These are phyloP conservation scores for Rhizopogon sp. DNA, from an alignment of 768 basidiomycete genomes.

Conservation along the genomic window DNA sequence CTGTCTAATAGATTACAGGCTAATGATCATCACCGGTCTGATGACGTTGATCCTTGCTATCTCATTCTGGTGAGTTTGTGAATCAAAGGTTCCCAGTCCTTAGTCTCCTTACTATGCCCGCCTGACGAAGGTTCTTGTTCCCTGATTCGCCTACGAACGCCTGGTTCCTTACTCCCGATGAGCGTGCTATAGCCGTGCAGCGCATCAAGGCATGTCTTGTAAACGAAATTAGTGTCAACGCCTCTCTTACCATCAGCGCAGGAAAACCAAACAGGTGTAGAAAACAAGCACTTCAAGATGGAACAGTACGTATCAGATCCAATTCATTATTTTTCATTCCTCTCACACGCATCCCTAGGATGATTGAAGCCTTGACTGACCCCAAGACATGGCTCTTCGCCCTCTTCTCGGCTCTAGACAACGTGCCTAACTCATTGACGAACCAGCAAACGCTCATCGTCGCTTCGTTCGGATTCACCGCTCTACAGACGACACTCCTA, in stretches of 20 bases:
- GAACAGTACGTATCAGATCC: constrained; percentile 48
- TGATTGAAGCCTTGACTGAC: constrained; percentile 56
- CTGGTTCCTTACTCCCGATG: constrained; percentile 57
- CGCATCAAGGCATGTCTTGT: constrained; percentile 47
- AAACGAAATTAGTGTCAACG: no score
- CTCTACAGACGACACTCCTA: constrained; percentile 59
- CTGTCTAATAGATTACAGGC: constrained; percentile 25
- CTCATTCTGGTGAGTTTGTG: constrained; percentile 42
- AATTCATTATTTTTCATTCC: neutral
- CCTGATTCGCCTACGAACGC: constrained; percentile 67
- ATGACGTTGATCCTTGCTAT: constrained; percentile 48
- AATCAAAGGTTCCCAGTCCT: neutral
- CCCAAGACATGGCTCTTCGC: constrained; percentile 70
- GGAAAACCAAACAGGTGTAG: constrained; percentile 20
- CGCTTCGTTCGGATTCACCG: constrained; percentile 52
- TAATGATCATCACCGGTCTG: constrained; percentile 61
- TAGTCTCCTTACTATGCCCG: neutral
- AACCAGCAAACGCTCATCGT: constrained; percentile 60
- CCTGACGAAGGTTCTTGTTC: constrained; percentile 46
- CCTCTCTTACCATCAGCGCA: constrained; percentile 10
- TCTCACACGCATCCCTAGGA: constrained; percentile 26
- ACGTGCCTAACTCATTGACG: constrained; percentile 55
- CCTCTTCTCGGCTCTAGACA: constrained; percentile 53
- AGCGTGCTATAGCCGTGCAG: constrained; percentile 49
- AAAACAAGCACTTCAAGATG: constrained; percentile 26